Base-by-base conservation (phyloP, 2,329 filamentous ascomycete species). In the Arachnomyces sp. region DNA sequence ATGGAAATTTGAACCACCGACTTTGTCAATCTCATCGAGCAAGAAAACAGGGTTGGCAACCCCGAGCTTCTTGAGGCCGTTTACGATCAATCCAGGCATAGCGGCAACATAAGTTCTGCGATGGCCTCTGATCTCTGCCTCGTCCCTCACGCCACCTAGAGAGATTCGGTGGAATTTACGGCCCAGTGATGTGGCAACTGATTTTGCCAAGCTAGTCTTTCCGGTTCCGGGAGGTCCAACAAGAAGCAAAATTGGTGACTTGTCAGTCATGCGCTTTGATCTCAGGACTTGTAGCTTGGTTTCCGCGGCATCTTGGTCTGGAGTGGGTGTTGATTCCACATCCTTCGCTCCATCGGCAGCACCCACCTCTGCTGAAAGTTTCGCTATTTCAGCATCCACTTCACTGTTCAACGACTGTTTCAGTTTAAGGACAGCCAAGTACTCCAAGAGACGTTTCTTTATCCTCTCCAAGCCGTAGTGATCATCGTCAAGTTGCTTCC, bases 161-260 rank as follows among this genome's bases (percentile, higher is more conserved):
- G 92, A 96, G 53, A 98, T 95, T 34, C 92, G 81, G 63, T 98
- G 90, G 62, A 98, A 98, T 61, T 95, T 94, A 48, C 92, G 81
- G 12, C 90, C 90, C 8, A 98, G 73, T 1, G 92, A 89, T 12
- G 85, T 85, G 2, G 92, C 92, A 16, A 98, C 82, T 1, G 90
- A 96, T 53, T 89, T 87, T 20, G 92, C 92, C 34, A 98, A 72
- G 53, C 87, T 94, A 0, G 92, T 98, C 72, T 98, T 98, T 48
- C 92, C 92, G 2, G 90, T 89, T 35, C 92, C 92, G 2, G 92
- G 92, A 9, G 92, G 92, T 0, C 92, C 92, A 30, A 93, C 85
- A 7, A 98, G 77, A 7, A 98, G 77, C 49, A 98, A 73, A 49
- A 98, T 98, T 1, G 92, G 92, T 1, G 92, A 95, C 66, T 92